Conservation (phyloP, 192 early-diverging fungal genomes). For the Jimgerdemannia flammicorona region DNA sequence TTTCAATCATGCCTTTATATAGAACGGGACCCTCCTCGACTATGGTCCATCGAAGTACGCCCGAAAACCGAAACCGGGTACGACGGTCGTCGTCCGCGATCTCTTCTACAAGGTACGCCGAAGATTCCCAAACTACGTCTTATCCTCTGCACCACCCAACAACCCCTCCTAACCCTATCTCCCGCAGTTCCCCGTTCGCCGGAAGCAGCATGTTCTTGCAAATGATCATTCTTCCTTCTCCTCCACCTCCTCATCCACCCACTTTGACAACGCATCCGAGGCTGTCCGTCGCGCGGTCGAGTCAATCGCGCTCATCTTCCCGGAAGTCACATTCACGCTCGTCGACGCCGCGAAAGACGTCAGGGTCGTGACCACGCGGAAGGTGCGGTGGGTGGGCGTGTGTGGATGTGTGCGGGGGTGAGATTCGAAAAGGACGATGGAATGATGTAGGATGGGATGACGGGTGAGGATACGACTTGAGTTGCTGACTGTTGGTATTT, state of each 20-base stretch:
- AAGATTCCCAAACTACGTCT: background rate
- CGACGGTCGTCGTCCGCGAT: slow-evolving; percentile 57
- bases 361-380: slow-evolving; percentile 31
- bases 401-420: background rate
- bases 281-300: slow-evolving; percentile 48
- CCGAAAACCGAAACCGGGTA: slow-evolving; percentile 41
- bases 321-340: slow-evolving; percentile 35
- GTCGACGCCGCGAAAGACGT: slow-evolving; percentile 26
- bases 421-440: background rate
- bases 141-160: background rate
- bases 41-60: slow-evolving; percentile 33
- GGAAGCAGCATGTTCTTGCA: slow-evolving; percentile 27
- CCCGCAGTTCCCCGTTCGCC: slow-evolving; percentile 54
- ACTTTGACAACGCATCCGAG: slow-evolving; percentile 38
- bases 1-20: slow-evolving; percentile 1
- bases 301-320: slow-evolving; percentile 38
- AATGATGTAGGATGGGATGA: too few relatives aligned
- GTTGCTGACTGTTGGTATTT: too few relatives aligned
- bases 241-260: slow-evolving; percentile 15
- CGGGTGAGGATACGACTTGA: too few relatives aligned
- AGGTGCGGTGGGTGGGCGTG: slow-evolving; percentile 15
- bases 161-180: background rate
- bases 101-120: slow-evolving; percentile 62
- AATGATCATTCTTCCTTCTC: slow-evolving; percentile 8
- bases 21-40: slow-evolving; percentile 48